These are phyloP conservation scores for Eragrostis tef DNA, from an alignment of 202 grass and related monocot species.

Conservation along the genomic window DNA sequence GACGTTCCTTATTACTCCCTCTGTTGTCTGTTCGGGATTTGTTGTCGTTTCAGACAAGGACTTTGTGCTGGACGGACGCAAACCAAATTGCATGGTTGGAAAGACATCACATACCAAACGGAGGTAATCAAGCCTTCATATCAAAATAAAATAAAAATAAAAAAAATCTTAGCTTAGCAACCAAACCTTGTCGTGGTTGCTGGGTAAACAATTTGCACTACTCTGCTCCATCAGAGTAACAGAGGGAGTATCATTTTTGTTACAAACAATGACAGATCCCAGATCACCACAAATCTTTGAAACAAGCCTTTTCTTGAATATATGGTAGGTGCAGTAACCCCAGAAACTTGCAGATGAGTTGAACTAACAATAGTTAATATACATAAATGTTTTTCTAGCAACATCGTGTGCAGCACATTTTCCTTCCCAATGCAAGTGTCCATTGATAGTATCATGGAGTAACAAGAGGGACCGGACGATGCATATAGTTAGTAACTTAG, in stretches of 20 bases:
- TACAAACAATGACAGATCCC: background rate
- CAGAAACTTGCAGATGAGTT: background rate
- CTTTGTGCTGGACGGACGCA: too few relatives aligned
- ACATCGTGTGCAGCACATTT: background rate
- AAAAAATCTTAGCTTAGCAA: background rate
- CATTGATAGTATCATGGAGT: background rate
- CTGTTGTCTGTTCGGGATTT: too few relatives aligned
- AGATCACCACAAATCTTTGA: background rate
- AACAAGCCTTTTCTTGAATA: background rate
- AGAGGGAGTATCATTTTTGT: background rate
- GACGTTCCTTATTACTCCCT: background rate
- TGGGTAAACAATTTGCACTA: background rate
- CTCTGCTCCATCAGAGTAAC: background rate
- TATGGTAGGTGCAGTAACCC: background rate
- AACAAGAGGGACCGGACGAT: background rate
- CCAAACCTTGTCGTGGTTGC: background rate
- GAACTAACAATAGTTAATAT: background rate
- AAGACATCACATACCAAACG: too few relatives aligned
- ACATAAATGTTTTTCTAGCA: background rate
- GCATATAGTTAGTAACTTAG: background rate
- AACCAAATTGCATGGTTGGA: too few relatives aligned
- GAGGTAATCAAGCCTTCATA: constrained; percentile 8
- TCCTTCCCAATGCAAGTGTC: background rate
- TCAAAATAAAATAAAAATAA: too few relatives aligned
- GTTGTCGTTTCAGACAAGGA: too few relatives aligned